phyloP scores from a whole-genome alignment of 1,139 yeast species.

The Diutina mesorugosa region DNA sequence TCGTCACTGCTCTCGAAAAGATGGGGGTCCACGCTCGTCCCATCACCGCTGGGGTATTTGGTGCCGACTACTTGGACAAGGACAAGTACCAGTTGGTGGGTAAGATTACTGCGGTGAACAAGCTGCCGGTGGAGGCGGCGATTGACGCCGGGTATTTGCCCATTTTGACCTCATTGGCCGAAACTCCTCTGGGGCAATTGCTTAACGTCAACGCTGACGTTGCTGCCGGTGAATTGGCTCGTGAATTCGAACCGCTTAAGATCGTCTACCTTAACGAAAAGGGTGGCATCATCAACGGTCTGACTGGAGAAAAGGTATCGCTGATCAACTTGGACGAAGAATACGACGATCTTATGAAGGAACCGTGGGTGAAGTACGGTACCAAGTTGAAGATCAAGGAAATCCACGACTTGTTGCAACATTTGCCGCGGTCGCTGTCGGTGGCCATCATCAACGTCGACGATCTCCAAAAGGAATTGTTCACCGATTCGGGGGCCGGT shows the following conservation, averaged over 20 bases:
- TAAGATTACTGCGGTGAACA: constrained; percentile 72
- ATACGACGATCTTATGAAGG: constrained; percentile 78
- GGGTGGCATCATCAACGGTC: constrained; percentile 93
- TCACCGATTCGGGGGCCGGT: constrained; percentile 99
- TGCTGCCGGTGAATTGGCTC: constrained; percentile 96
- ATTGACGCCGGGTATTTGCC: constrained; percentile 96
- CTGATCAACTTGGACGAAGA: constrained; percentile 92
- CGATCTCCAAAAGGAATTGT: constrained; percentile 91
- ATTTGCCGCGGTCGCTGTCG: constrained; percentile 91
- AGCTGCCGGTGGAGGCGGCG: constrained; percentile 86
- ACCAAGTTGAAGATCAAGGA: constrained; percentile 94
- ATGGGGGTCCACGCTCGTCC: constrained; percentile 98
- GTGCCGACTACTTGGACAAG: constrained; percentile 84
- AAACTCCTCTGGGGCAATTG: constrained; percentile 92
- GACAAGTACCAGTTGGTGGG: constrained; percentile 92
- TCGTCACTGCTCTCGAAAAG: constrained; percentile 91
- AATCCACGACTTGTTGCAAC: constrained; percentile 86
- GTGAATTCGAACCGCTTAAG: constrained; percentile 92
- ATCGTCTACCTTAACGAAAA: constrained; percentile 93
- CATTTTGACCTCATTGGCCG: constrained; percentile 89
- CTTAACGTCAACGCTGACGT: constrained; percentile 97
- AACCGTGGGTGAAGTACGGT: constrained; percentile 98
- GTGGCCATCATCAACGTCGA: constrained; percentile 94
- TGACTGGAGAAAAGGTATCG: constrained; percentile 80
- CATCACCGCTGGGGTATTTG: constrained; percentile 93